Evolutionary conservation across 2,329 filamentous ascomycete species (phyloP).

Genomic region (Ilyonectria sp.): DNA sequence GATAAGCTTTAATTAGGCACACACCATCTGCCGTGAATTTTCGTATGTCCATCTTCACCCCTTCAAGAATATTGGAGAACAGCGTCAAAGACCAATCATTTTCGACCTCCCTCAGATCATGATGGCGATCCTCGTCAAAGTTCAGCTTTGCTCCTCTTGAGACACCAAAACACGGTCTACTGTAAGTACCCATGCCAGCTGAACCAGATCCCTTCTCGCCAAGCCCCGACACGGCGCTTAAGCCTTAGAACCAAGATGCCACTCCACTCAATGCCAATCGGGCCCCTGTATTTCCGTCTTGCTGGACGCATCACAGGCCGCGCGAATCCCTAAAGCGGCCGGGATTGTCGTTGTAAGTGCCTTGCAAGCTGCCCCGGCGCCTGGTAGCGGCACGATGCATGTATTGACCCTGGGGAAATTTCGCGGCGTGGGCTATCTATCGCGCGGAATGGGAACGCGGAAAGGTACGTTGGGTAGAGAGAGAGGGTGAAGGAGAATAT

Average conservation of each 20-base stretch:
- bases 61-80: background rate
- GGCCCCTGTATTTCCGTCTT: background rate
- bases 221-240: background rate
- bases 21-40: background rate
- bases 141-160: conserved; percentile 1
- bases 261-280: conserved; percentile 7
- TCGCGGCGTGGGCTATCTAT: background rate
- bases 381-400: background rate
- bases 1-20: background rate
- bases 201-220: conserved; percentile 10
- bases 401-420: background rate
- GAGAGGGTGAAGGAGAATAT: background rate
- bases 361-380: background rate
- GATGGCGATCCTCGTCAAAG: background rate
- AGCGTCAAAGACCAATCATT: background rate
- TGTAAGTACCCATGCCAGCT: conserved; percentile 18
- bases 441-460: background rate
- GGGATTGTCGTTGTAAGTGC: background rate
- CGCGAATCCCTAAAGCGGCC: background rate
- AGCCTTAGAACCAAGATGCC: background rate
- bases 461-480: background rate
- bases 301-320: background rate
- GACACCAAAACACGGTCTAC: background rate
- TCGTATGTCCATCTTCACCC: background rate
- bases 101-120: background rate